Percentiles rank a stretch among this genome's conserved stretches.
Conservation (phyloP, 495 filamentous ascomycete genomes). For the Trichoderma virens region DNA sequence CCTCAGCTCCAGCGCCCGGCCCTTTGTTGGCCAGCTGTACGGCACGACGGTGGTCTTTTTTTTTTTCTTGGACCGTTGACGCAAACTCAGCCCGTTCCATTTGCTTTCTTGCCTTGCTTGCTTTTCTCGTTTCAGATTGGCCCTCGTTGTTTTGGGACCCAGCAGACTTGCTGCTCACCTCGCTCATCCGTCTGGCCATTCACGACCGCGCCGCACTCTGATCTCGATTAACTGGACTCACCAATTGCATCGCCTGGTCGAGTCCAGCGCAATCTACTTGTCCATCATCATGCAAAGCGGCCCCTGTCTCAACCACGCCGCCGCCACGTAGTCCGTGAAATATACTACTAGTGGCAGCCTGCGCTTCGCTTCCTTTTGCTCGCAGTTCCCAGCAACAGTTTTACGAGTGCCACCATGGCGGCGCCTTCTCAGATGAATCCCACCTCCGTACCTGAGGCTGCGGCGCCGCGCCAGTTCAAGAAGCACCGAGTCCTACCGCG, state of each 20-base stretch:
- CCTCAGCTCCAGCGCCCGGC: background rate
- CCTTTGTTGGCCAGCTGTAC: too few species aligned
- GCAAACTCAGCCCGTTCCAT: background rate
- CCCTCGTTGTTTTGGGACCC: background rate
- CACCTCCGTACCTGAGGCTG: background rate
- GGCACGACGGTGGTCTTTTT: too few species aligned
- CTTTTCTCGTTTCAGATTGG: background rate
- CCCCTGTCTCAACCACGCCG: conserved; percentile 3
- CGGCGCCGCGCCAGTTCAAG: conserved; percentile 36
- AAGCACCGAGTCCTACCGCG: conserved; percentile 48
- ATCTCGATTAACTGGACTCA: background rate
- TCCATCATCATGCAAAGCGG: conserved; percentile 7
- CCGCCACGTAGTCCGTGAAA: conserved; percentile 1
- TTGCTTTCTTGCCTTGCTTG: background rate
- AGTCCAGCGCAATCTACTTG: background rate
- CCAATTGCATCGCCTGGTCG: background rate
- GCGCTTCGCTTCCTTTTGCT: background rate
- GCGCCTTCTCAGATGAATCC: background rate
- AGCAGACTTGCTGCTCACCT: background rate
- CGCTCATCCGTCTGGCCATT: background rate
- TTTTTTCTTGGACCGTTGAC: background rate
- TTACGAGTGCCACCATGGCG: background rate
- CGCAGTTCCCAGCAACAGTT: background rate
- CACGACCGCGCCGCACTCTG: background rate
- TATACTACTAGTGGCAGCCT: conserved; percentile 1